Conservation (phyloP, 345 rosid species). For the Mangifera indica region DNA sequence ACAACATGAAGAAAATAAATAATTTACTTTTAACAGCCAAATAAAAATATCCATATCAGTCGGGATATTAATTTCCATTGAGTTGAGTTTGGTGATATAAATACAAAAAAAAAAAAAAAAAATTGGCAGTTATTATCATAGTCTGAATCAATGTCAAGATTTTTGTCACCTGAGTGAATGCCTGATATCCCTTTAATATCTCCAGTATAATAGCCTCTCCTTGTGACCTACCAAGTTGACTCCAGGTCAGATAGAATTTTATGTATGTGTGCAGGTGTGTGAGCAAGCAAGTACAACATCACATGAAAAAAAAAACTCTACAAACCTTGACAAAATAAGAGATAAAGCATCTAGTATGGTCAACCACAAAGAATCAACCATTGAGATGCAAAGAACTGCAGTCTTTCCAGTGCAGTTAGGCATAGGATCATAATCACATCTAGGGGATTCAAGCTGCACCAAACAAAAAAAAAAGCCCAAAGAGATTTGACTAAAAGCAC, state of each 20-base stretch:
- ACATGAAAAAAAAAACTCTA: conserved; percentile 17
- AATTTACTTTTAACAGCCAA: not conserved
- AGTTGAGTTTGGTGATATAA: conserved; percentile 5
- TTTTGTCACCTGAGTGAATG: conserved; percentile 87
- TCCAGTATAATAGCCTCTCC: conserved; percentile 98
- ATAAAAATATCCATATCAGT: not conserved
- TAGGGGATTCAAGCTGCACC: conserved; percentile 86
- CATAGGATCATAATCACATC: conserved; percentile 64
- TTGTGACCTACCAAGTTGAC: conserved; percentile 74
- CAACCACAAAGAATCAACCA: conserved; percentile 97
- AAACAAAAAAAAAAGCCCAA: not conserved
- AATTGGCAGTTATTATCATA: not conserved
- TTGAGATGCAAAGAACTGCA: conserved; percentile 73
- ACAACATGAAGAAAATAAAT: conserved; percentile 3
- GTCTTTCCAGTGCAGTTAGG: conserved; percentile 62
- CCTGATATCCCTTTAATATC: conserved; percentile 95
- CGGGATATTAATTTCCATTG: not conserved
- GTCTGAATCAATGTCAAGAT: not conserved
- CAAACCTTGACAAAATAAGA: conserved; percentile 86
- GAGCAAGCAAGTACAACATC: not conserved
- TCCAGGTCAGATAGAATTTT: conserved; percentile 29
- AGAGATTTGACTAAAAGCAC: conserved; percentile 3
- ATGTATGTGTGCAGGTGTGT: too few relatives aligned
- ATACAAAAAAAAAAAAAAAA: not conserved
- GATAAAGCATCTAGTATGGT: conserved; percentile 95